Evolutionary conservation across 805 yeast species (phyloP), one percentile per base, ranked within the genome.

Genomic region (Metschnikowia noctiluminum): DNA sequence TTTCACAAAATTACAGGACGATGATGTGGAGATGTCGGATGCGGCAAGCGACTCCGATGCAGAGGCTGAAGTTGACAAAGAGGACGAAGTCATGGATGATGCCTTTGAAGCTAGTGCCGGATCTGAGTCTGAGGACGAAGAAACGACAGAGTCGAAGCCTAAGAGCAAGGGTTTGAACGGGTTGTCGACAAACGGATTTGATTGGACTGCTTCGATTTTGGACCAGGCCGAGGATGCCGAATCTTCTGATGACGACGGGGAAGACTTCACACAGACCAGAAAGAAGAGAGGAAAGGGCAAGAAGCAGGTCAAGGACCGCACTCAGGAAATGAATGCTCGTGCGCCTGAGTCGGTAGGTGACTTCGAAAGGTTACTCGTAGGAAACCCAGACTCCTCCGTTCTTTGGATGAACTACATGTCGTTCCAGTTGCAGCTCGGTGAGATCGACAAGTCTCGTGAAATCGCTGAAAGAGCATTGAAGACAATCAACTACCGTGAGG

Each of bases 391-490:
- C 72, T 89, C 96, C 2, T 92, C 99, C 1, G 80, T 91, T 34
- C 69, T 89, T 49, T 94, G 99, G 99, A 92, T 94, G 88, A 89
- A 91, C 70, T 94, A 87, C 70, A 94, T 94, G 97, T 91, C 98
- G 4, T 94, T 92, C 85, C 96, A 91, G 68, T 77, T 94, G 55
- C 97, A 91, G 68, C 76, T 92, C 54, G 87, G 96, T 73, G 99
- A 94, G 68, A 74, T 90, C 50, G 97, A 92, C 35, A 89, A 88
- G 69, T 97, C 97, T 9, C 82, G 99, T 59, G 96, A 89, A 65
- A 82, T 94, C 59, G 97, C 89, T 40, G 87, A 85, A 59, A 81
- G 99, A 54, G 99, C 98, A 2, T 77, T 94, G 63, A 88, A 88
- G 71, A 85, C 94, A 6, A 95, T 94, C 58, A 83, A 81, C 60